Evolutionary conservation across 768 basidiomycete species (phyloP), one percentile per base, ranked within the genome.

Genomic region (Rhizopogon rudus): DNA sequence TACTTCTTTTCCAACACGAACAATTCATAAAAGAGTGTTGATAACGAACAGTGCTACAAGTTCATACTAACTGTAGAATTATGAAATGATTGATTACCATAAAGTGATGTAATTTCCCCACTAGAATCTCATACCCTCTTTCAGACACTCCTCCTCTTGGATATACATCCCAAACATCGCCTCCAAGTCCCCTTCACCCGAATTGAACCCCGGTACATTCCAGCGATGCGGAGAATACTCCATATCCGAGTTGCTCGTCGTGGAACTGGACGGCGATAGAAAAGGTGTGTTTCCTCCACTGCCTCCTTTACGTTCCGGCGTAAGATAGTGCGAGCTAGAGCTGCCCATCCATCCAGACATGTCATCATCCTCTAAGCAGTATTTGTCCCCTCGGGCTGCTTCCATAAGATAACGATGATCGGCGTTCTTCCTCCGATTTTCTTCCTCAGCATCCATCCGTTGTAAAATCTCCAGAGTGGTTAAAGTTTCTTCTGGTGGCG

Each of bases 141-240:
- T 58, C n/a, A 55, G 61, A 58, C 72, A 75, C 50, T 65, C 63
- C 40, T 70, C 69, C 33, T 63, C 59, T 55, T 72, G 65, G 51
- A 77, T 77, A 57, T 75, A 81, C 68, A 67, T 53, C 16, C 65
- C 66, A 63, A 79, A 80, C 69, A 79, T 66, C 61, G 60, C 62
- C 44, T 68, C 64, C 22, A 56, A 65, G 60, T 35, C 42, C 35
- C 42, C 49, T 42, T 62, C 57, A 16, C 57, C 54, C 13, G 49
- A 39, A 20, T 25, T 37, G 41, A 60, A 29, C 60, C 16, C 40
- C 44, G 13, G 20, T 13, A 33, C 31, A 8, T 41, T 39, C 51
- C 49, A 53, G 28, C n/a, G 17, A 41, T 10, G 25, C 16, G 20
- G 40, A 16, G 16, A 33, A 14, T 31, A 29, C 12, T 44, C 44